Percentiles rank a stretch among this genome's conserved stretches.
Conservation (phyloP, 768 basidiomycete species). For the Thelephora aurantiotincta region DNA sequence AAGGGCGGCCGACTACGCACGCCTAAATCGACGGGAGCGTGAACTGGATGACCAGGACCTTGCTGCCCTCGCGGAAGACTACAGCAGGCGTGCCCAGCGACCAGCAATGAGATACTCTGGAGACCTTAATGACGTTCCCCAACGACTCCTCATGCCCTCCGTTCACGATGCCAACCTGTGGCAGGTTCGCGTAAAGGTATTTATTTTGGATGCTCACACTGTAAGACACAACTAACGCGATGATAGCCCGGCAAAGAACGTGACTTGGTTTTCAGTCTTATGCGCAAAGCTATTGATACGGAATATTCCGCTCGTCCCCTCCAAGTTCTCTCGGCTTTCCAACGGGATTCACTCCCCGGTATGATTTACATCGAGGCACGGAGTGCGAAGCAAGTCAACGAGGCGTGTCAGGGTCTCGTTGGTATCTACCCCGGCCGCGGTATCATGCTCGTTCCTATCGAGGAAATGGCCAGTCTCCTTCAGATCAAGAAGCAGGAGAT, state of each 20-base stretch:
- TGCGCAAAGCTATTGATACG: constrained; percentile 81
- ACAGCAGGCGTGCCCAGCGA: constrained; percentile 66
- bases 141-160: constrained; percentile 88
- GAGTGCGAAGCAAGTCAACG: constrained; percentile 70
- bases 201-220: constrained; percentile 9
- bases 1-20: constrained; percentile 47
- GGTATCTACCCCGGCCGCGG: constrained; percentile 82
- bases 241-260: constrained; percentile 79
- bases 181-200: constrained; percentile 87
- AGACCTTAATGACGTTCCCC: constrained; percentile 88
- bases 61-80: constrained; percentile 70
- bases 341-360: constrained; percentile 87
- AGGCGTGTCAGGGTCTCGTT: constrained; percentile 81
- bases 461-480: constrained; percentile 94
- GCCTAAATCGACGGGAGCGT: constrained; percentile 55
- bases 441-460: constrained; percentile 79
- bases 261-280: constrained; percentile 86
- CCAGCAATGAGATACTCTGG: constrained; percentile 68
- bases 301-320: constrained; percentile 70
- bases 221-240: neutral
- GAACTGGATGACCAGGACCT: constrained; percentile 69
- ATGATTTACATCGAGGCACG: constrained; percentile 96
- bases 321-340: constrained; percentile 86
- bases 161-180: constrained; percentile 92
- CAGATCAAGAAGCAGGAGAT: constrained; percentile 92